A percentile compares a stretch with the other conserved stretches of the same genome.
Conservation (phyloP, 768 basidiomycete genomes). For the Bullera alba region DNA sequence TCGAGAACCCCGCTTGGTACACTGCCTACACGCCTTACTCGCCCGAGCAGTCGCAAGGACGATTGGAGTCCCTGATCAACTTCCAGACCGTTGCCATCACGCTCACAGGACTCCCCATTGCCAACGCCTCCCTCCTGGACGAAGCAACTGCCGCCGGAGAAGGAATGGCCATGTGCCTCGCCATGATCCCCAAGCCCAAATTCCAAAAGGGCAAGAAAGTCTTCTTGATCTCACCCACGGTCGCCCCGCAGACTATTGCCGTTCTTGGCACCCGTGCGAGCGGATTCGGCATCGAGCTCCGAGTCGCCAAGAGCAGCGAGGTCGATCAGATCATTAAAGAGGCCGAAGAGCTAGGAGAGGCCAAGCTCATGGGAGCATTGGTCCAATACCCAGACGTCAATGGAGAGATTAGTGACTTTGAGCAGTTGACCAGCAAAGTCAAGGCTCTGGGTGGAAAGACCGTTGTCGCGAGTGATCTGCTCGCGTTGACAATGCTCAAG, state of each 20-base stretch:
- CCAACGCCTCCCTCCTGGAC: conserved; percentile 90
- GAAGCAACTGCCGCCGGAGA: conserved; percentile 93
- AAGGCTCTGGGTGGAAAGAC: conserved; percentile 75
- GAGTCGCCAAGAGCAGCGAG: conserved; percentile 58
- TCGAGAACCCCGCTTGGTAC: conserved; percentile 96
- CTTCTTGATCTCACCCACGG: conserved; percentile 76
- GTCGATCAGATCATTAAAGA: conserved; percentile 52
- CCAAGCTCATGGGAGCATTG: conserved; percentile 73
- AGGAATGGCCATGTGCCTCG: conserved; percentile 91
- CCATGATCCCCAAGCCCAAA: conserved; percentile 47
- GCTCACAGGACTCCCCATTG: conserved; percentile 86
- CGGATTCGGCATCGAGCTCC: conserved; percentile 82
- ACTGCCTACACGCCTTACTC: conserved; percentile 94
- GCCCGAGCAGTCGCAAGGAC: conserved; percentile 98
- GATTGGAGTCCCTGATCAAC: conserved; percentile 91
- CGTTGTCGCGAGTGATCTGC: conserved; percentile 80
- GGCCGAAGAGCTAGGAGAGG: conserved; percentile 46
- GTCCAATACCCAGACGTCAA: conserved; percentile 92
- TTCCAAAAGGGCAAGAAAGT: conserved; percentile 64
- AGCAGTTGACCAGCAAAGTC: conserved; percentile 57
- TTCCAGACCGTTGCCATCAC: conserved; percentile 96
- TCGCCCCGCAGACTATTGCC: conserved; percentile 79
- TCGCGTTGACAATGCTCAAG: conserved; percentile 84
- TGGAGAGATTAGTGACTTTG: conserved; percentile 71
- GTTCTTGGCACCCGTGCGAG: conserved; percentile 86